Base-by-base conservation (phyloP, 2,329 filamentous ascomycete genomes). In the Fonsecaea erecta region DNA sequence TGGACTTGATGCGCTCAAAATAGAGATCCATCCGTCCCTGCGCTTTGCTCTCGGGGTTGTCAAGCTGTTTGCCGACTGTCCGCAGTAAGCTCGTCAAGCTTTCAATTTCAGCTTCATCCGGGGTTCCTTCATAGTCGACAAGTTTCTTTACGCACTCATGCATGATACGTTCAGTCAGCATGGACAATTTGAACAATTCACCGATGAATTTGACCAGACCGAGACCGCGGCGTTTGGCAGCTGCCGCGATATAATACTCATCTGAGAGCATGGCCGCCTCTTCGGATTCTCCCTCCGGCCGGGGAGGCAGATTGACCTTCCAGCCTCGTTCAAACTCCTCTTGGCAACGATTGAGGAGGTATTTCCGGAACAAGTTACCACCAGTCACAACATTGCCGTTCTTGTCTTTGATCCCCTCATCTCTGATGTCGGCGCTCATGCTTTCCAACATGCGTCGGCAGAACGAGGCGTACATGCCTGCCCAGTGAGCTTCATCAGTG, bases 131-230 rank as follows among this genome's bases (percentile, higher is more conserved):
- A 79, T 96, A 98, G 80, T 99, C 94, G 71, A 99, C 91, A 69
- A 99, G 86, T 80, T 96, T 97, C 82, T 93, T 90, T 30, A 99
- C 93, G 85, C 95, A 99, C 80, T 97, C 92, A 83, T 99, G 94
- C 95, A 99, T 99, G 81, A 99, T 99, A 77, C 94, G 91, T 79
- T 97, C 92, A 67, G 95, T 99, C 78, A 99, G 86, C 95, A 99
- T 99, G 77, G 90, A 89, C 67, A 99, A 88, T 85, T 98, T 99
- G 87, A 96, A 99, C 52, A 99, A 87, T 81, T 99, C 95, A 83
- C 95, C 95, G 76, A 99, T 99, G 82, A 99, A 99, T 80, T 97
- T 94, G 70, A 99, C 94, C 24, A 99, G 87, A 89, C 95, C 95
- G 70, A 99, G 90, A 81, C 95, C 95, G 79, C 93, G 91, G 80